A percentile compares a stretch with the other conserved stretches of the same genome.
Conservation (phyloP, 129 eudicot genomes). For the Smallanthus sonchifolius region DNA sequence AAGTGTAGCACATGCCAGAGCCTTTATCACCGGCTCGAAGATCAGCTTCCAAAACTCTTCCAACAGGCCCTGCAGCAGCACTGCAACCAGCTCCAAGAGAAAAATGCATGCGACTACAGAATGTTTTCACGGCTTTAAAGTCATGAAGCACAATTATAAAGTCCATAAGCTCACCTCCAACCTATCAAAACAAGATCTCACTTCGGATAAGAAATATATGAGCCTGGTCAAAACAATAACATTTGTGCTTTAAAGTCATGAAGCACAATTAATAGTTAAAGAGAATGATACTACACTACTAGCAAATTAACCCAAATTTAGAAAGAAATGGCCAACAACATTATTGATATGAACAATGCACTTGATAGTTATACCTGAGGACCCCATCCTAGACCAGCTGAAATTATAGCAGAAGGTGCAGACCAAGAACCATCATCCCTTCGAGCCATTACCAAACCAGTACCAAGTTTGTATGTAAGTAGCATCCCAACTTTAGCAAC, state of each 20-base stretch:
- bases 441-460: conserved; percentile 92
- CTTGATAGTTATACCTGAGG: conserved; percentile 65
- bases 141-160: conserved; percentile 97
- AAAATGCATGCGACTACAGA: conserved; percentile 96
- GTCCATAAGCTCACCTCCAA: conserved; percentile 97
- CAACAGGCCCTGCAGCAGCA: conserved; percentile 99
- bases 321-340: too few species aligned
- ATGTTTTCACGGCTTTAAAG: conserved; percentile 87
- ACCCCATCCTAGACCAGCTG: conserved; percentile 98
- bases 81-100: conserved; percentile 99
- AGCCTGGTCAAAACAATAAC: too few species aligned
- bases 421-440: conserved; percentile 98
- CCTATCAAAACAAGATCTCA: conserved; percentile 43
- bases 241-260: too few species aligned
- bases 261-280: too few species aligned
- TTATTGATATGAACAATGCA: background rate
- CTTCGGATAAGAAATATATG: too few species aligned
- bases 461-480: conserved; percentile 81
- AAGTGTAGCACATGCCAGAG: conserved; percentile 96
- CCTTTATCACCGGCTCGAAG: conserved; percentile 96
- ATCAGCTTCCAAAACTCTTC: conserved; percentile 98
- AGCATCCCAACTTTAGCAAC: conserved; percentile 88
- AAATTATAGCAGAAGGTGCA: conserved; percentile 92
- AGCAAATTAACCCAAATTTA: too few species aligned
- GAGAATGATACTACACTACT: too few species aligned